Conservation (phyloP, 306 rosid species). For the Styphnolobium japonicum region DNA sequence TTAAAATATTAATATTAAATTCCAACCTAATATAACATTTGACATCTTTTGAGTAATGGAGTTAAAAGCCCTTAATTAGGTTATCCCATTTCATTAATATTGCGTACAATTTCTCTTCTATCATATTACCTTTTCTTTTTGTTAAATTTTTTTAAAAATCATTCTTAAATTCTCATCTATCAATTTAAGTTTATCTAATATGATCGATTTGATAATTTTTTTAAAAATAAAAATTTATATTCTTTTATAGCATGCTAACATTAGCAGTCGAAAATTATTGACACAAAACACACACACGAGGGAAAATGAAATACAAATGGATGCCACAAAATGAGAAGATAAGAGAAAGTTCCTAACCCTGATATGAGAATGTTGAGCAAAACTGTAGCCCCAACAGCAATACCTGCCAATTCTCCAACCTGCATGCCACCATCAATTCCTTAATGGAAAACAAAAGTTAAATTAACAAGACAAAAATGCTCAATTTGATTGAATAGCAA, state of each 20-base stretch:
- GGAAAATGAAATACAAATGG: neutral
- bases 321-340: neutral
- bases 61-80: too few relatives aligned
- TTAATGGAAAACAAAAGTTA: neutral
- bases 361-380: conserved; percentile 82
- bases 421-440: neutral
- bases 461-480: neutral
- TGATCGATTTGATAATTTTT: too few relatives aligned
- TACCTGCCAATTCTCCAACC: conserved; percentile 93
- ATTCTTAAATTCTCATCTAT: too few relatives aligned
- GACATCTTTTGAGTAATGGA: too few relatives aligned
- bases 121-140: too few relatives aligned
- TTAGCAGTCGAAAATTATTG: too few relatives aligned
- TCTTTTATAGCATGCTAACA: too few relatives aligned
- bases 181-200: too few relatives aligned
- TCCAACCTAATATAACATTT: neutral
- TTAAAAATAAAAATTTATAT: too few relatives aligned
- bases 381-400: conserved; percentile 91
- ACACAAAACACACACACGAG: neutral
- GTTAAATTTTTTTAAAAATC: too few relatives aligned
- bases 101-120: too few relatives aligned
- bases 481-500: neutral
- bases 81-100: too few relatives aligned
- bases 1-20: neutral
- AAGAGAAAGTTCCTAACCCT: conserved; percentile 48